A percentile compares a stretch with the other conserved stretches of the same genome.
Conservation (phyloP, 371 early-diverging fungal species). For the Capillidium rhysosporum region DNA sequence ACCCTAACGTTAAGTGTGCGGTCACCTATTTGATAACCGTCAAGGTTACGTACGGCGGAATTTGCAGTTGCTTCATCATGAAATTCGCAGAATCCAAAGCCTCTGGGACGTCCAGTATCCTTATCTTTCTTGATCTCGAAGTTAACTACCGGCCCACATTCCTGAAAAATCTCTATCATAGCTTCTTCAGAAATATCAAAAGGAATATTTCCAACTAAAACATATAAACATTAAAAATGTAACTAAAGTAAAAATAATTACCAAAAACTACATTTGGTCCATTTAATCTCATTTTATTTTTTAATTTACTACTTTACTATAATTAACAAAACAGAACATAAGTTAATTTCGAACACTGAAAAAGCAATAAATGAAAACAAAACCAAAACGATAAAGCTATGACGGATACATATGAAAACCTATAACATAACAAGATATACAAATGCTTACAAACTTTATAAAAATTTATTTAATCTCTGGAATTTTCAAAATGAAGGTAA, state of each 20-base stretch:
- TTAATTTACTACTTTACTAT: too few relatives aligned
- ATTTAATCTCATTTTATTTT: background rate
- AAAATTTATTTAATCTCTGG: too few relatives aligned
- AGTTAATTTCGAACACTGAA: too few relatives aligned
- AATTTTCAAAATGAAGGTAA: too few relatives aligned
- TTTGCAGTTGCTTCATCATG: constrained; percentile 58
- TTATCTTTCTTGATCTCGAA: constrained; percentile 72
- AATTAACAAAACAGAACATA: too few relatives aligned
- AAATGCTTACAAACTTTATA: too few relatives aligned
- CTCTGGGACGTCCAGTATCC: constrained; percentile 72
- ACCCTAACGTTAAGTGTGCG: constrained; percentile 42
- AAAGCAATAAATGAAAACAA: too few relatives aligned
- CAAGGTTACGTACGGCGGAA: constrained; percentile 62
- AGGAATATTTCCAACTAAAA: constrained; percentile 60
- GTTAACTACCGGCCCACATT: constrained; percentile 65
- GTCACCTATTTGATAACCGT: constrained; percentile 63
- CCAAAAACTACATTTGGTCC: constrained; percentile 11
- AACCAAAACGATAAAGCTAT: too few relatives aligned
- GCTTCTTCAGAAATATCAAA: constrained; percentile 82
- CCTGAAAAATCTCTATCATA: constrained; percentile 67
- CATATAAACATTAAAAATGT: background rate
- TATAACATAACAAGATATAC: too few relatives aligned
- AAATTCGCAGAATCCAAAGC: constrained; percentile 79
- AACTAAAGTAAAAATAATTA: background rate
- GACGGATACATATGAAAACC: too few relatives aligned